Conservation (phyloP, 768 basidiomycete species). For the Russula foetens region DNA sequence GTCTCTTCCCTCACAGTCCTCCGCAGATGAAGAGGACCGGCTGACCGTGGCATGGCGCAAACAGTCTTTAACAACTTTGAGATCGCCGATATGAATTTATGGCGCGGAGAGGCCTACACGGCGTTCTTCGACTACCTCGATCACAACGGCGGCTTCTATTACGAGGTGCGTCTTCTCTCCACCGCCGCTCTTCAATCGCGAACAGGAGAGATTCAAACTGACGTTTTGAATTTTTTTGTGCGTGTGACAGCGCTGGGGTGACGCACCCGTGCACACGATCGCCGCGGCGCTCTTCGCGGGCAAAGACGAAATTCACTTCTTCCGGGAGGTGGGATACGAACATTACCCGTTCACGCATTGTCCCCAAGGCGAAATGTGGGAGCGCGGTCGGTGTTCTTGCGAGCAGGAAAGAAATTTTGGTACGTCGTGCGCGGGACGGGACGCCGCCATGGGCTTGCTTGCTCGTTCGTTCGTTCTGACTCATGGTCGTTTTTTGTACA, state of each 20-base stretch:
- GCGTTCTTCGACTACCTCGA: slow-evolving; percentile 86
- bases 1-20: slow-evolving; percentile 9
- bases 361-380: slow-evolving; percentile 32
- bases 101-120: slow-evolving; percentile 74
- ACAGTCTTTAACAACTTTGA: slow-evolving; percentile 92
- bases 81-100: slow-evolving; percentile 71
- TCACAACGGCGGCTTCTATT: slow-evolving; percentile 77
- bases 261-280: slow-evolving; percentile 83
- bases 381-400: slow-evolving; percentile 40
- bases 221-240: too few species aligned
- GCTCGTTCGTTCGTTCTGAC: neutral
- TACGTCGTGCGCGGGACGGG: too few species aligned
- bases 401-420: slow-evolving; percentile 49
- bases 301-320: slow-evolving; percentile 74
- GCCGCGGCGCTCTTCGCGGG: slow-evolving; percentile 68
- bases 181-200: too few species aligned
- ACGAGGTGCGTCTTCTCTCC: slow-evolving; percentile 42
- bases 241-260: slow-evolving; percentile 59
- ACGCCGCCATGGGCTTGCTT: too few species aligned
- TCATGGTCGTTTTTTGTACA: neutral
- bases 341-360: slow-evolving; percentile 69
- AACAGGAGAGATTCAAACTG: too few species aligned
- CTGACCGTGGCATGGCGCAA: slow-evolving; percentile 19
- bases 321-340: slow-evolving; percentile 76
- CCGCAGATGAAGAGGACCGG: neutral